These are phyloP conservation scores for Chytriomyces confervae DNA, from an alignment of 192 early-diverging fungal genomes.

Conservation along the genomic window DNA sequence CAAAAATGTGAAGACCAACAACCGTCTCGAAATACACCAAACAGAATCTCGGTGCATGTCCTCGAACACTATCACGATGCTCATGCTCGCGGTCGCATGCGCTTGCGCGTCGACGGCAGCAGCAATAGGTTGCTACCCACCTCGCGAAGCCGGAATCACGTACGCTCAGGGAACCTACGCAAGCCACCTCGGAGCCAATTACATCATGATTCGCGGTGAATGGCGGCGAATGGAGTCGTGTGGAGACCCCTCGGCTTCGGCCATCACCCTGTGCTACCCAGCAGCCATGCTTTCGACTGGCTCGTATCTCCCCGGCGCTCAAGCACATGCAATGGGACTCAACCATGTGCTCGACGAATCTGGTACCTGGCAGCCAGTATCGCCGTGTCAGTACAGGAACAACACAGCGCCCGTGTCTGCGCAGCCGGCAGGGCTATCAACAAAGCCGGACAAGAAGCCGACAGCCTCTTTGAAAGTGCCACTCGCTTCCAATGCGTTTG, in stretches of 20 bases:
- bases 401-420: too few species aligned
- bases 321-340: background rate
- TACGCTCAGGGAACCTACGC: constrained; percentile 4
- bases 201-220: background rate
- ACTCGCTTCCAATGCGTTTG: too few species aligned
- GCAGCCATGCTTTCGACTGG: background rate
- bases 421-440: too few species aligned
- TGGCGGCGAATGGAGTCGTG: constrained; percentile 1
- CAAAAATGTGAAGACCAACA: too few species aligned
- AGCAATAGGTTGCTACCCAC: constrained; percentile 8
- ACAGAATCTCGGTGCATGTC: too few species aligned
- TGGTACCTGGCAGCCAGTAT: background rate
- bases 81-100: background rate
- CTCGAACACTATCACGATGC: background rate
- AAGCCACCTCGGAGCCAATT: background rate
- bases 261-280: background rate
- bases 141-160: background rate
- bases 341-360: background rate
- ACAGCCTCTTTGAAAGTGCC: too few species aligned
- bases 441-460: too few species aligned
- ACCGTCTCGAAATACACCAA: too few species aligned
- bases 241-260: background rate
- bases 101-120: background rate
- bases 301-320: background rate
- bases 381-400: background rate